phyloP scores from a whole-genome alignment of 495 filamentous ascomycete species.

The Podospora pseudocomata region DNA sequence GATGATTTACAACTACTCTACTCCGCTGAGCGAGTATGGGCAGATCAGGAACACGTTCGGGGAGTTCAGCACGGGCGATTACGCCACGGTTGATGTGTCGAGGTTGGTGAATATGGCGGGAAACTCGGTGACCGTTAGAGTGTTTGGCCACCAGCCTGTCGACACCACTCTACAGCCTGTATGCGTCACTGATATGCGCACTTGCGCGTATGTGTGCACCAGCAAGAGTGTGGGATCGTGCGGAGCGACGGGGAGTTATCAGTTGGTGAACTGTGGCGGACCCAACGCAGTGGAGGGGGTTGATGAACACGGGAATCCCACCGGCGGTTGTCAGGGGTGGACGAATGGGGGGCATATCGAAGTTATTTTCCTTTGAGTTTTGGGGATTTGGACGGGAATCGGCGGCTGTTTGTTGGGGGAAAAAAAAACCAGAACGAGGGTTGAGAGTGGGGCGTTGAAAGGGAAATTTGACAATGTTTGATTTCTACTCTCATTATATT shows the following conservation, averaged over 20 bases:
- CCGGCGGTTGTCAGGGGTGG: conserved; percentile 32
- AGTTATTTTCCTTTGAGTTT: conserved; percentile 16
- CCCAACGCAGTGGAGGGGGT: conserved; percentile 16
- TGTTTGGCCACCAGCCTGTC: conserved; percentile 1
- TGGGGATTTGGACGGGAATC: not conserved
- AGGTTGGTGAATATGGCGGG: conserved; percentile 41
- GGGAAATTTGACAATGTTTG: too few species aligned
- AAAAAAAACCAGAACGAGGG: not conserved
- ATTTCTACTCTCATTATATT: too few species aligned
- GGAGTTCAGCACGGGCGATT: conserved; percentile 33
- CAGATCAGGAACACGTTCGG: conserved; percentile 39
- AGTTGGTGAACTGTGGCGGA: conserved; percentile 23
- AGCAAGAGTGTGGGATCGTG: conserved; percentile 16
- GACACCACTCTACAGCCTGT: not conserved
- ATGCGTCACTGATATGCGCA: conserved; percentile 24
- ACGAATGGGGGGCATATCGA: conserved; percentile 25
- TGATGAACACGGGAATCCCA: conserved; percentile 26
- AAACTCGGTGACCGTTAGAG: conserved; percentile 27
- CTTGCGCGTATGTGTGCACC: conserved; percentile 25
- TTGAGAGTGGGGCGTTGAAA: not conserved
- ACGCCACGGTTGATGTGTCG: conserved; percentile 37
- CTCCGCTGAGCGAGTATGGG: conserved; percentile 29
- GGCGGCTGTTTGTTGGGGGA: not conserved
- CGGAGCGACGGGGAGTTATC: conserved; percentile 23
- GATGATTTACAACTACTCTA: conserved; percentile 28